phyloP scores from a whole-genome alignment of 2,329 filamentous ascomycete species.

The Fusarium nanum region DNA sequence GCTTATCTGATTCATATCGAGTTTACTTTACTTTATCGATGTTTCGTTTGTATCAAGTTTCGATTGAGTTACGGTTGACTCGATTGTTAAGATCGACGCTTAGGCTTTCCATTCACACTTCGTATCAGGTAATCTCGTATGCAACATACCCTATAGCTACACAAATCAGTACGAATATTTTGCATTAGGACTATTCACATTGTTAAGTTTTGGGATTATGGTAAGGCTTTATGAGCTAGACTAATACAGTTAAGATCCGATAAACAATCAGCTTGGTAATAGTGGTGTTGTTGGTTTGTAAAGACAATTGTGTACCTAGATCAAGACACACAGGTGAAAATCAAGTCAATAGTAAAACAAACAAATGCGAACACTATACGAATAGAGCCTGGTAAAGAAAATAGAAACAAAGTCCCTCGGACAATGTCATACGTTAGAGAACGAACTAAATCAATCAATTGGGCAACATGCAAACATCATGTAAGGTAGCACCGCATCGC shows the following conservation, averaged over 20 bases:
- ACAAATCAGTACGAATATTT: no score
- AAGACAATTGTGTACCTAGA: not conserved
- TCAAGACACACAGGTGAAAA: not conserved
- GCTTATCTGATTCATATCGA: not conserved
- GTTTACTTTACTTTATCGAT: not conserved
- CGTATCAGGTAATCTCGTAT: not conserved
- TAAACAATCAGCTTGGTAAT: not conserved
- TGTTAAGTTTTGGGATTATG: not conserved
- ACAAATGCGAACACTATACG: not conserved
- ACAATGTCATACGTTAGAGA: constrained; percentile 5
- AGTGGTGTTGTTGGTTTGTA: not conserved
- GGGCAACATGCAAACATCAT: not conserved
- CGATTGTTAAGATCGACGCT: not conserved
- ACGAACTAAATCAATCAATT: not conserved
- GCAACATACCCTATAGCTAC: not conserved
- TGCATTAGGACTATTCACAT: no score
- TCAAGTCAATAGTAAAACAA: not conserved
- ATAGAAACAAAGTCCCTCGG: not conserved
- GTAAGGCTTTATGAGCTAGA: not conserved
- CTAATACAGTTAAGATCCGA: no score
- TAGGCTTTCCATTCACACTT: not conserved
- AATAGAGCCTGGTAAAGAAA: not conserved
- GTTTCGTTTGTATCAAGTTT: not conserved
- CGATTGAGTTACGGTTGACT: not conserved
- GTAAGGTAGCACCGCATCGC: not conserved